A percentile compares a stretch with the other conserved stretches of the same genome.
Conservation (phyloP, 441 rosid genomes). For the Arabidopsis hybrid region DNA sequence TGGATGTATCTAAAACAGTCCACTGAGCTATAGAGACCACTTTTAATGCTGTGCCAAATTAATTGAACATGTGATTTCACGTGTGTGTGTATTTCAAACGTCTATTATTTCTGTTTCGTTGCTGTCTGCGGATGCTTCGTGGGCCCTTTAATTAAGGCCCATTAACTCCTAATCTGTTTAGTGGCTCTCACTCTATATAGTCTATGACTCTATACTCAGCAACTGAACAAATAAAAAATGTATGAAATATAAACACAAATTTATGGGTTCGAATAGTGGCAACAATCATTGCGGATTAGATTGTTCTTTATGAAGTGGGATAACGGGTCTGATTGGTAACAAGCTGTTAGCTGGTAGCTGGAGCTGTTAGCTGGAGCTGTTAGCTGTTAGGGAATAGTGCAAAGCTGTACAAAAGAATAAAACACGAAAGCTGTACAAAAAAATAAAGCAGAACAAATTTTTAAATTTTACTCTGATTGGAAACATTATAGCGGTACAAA, state of each 20-base stretch:
- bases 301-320: background rate
- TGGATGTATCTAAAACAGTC: slow-evolving; percentile 43
- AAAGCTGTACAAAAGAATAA: too few species aligned
- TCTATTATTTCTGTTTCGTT: slow-evolving; percentile 33
- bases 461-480: too few species aligned
- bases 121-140: slow-evolving; percentile 33
- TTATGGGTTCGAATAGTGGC: background rate
- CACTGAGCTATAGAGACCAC: slow-evolving; percentile 33
- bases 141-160: slow-evolving; percentile 37
- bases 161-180: slow-evolving; percentile 17
- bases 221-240: background rate
- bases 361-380: too few species aligned
- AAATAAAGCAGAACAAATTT: too few species aligned
- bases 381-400: too few species aligned
- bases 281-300: background rate
- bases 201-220: background rate
- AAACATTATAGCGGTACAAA: too few species aligned
- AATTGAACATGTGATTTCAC: slow-evolving; percentile 46
- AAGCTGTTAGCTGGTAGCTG: too few species aligned
- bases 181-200: background rate
- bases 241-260: background rate
- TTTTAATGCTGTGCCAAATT: slow-evolving; percentile 40
- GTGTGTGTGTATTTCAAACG: slow-evolving; percentile 30
- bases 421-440: too few species aligned
- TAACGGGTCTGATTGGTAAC: too few species aligned